Percentiles rank a stretch among this genome's conserved stretches.
Conservation (phyloP, 768 basidiomycete genomes). For the Collybia mongolica region DNA sequence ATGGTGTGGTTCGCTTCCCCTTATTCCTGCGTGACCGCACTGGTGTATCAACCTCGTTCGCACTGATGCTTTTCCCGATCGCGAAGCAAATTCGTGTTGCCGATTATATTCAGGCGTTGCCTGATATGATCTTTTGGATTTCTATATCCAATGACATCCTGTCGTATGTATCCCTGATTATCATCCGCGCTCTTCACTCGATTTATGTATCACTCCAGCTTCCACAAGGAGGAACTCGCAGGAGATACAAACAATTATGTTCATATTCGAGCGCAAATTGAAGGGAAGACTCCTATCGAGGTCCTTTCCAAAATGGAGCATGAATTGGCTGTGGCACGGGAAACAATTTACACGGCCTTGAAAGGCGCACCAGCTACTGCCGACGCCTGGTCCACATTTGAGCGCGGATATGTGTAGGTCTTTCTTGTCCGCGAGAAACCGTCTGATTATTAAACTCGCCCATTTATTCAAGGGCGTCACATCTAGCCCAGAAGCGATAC, state of each 20-base stretch:
- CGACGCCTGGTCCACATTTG: slow-evolving; percentile 10
- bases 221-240: slow-evolving; percentile 18
- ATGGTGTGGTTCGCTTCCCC: neutral
- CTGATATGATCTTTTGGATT: slow-evolving; percentile 14
- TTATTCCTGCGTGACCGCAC: slow-evolving; percentile 3
- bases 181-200: neutral
- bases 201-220: slow-evolving; percentile 1
- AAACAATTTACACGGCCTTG: slow-evolving; percentile 2
- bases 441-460: neutral
- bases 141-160: slow-evolving; percentile 9
- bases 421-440: neutral
- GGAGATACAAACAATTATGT: slow-evolving; percentile 16
- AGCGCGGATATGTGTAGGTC: slow-evolving; percentile 10
- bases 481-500: slow-evolving; percentile 8
- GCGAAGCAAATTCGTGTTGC: neutral
- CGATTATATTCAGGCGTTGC: neutral
- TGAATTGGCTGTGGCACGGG: slow-evolving; percentile 8
- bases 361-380: slow-evolving; percentile 1
- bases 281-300: slow-evolving; percentile 2
- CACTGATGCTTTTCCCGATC: neutral
- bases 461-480: slow-evolving; percentile 3
- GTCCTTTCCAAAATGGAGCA: slow-evolving; percentile 11
- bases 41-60: slow-evolving; percentile 1
- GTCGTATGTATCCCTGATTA: slow-evolving; percentile 6
- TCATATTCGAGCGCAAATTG: slow-evolving; percentile 7